These are phyloP conservation scores for Wickerhamiella lipophila DNA, from an alignment of 805 yeast genomes.

Conservation along the genomic window DNA sequence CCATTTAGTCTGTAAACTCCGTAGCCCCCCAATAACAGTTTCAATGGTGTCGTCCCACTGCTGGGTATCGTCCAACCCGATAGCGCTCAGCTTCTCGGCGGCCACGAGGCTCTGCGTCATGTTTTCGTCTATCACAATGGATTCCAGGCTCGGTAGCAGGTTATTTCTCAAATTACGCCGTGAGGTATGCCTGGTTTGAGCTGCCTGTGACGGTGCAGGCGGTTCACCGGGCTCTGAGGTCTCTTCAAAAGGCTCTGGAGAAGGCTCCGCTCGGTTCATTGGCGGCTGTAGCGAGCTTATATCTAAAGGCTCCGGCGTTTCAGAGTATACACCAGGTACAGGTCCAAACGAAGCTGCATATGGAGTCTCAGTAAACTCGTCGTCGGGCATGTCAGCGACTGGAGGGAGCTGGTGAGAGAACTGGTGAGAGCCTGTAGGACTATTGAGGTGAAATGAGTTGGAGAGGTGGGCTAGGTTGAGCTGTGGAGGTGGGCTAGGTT, in stretches of 20 bases:
- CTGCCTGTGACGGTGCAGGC: neutral
- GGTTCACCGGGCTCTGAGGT: neutral
- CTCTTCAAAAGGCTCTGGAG: neutral
- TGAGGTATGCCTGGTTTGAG: neutral
- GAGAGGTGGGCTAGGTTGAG: too few relatives aligned
- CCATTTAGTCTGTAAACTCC: slow-evolving; percentile 11
- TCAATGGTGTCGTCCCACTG: slow-evolving; percentile 7
- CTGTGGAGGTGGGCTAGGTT: too few relatives aligned
- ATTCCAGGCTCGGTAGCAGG: neutral
- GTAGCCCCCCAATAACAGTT: slow-evolving; percentile 2
- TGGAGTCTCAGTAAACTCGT: slow-evolving; percentile 13
- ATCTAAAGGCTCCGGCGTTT: neutral
- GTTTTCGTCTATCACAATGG: slow-evolving; percentile 12
- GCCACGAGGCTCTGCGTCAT: slow-evolving; percentile 5
- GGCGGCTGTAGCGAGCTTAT: neutral
- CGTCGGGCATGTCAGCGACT: slow-evolving; percentile 9
- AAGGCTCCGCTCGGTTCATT: neutral
- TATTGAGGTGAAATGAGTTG: too few relatives aligned
- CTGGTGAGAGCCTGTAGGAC: too few relatives aligned
- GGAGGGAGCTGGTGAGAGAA: too few relatives aligned
- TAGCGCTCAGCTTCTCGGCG: neutral
- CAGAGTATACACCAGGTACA: neutral
- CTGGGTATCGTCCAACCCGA: neutral
- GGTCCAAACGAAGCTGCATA: slow-evolving; percentile 14
- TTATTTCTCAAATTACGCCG: neutral